These are phyloP conservation scores for Amanita fuliginea DNA, from an alignment of 768 basidiomycete species.

Conservation along the genomic window DNA sequence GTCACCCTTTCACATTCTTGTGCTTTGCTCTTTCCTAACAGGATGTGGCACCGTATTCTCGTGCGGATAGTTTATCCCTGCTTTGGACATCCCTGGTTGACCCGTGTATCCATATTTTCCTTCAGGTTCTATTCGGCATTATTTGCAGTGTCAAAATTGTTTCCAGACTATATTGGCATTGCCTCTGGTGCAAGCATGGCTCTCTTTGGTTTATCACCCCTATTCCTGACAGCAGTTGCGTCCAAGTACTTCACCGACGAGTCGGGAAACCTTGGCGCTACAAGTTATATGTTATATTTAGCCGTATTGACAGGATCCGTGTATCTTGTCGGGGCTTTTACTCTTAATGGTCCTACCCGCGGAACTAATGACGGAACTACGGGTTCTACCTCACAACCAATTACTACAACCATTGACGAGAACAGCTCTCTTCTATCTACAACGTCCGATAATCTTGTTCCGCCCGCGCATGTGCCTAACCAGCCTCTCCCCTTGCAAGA, in stretches of 20 bases:
- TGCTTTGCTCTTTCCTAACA: constrained; percentile 47
- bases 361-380: background rate
- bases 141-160: constrained; percentile 65
- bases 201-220: constrained; percentile 73
- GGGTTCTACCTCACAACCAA: background rate
- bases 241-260: constrained; percentile 45
- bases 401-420: constrained; percentile 12
- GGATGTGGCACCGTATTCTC: constrained; percentile 66
- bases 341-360: constrained; percentile 16
- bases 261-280: constrained; percentile 31
- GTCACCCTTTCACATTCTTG: constrained; percentile 39
- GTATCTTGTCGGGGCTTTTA: constrained; percentile 43
- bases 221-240: constrained; percentile 59
- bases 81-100: background rate
- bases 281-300: constrained; percentile 44
- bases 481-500: constrained; percentile 19
- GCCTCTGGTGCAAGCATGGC: constrained; percentile 60
- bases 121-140: constrained; percentile 57
- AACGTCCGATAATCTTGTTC: background rate
- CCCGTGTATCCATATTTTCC: background rate
- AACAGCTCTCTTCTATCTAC: constrained; percentile 18
- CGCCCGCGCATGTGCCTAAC: background rate
- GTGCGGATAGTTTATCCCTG: constrained; percentile 29
- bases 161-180: constrained; percentile 53
- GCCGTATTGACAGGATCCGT: constrained; percentile 40